phyloP scores from a whole-genome alignment of 2,329 filamentous ascomycete genomes.

The Didymella arachidicola region DNA sequence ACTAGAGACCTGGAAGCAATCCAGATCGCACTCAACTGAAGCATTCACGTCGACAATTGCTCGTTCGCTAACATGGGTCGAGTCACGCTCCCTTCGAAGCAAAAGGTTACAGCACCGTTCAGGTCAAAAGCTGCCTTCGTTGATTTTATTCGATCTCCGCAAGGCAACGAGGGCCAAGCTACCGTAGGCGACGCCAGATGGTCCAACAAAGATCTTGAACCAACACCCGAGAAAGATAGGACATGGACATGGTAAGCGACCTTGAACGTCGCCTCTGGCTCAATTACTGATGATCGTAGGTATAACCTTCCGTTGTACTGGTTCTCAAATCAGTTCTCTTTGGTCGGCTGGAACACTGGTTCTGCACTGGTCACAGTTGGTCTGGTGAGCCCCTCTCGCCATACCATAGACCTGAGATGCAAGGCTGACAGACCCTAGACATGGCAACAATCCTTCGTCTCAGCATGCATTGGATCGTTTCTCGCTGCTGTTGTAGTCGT shows the following conservation, averaged over 20 bases:
- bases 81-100: background rate
- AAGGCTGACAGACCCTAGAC: slow-evolving; percentile 23
- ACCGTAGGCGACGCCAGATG: slow-evolving; percentile 30
- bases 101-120: slow-evolving; percentile 22
- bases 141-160: slow-evolving; percentile 25
- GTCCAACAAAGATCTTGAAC: slow-evolving; percentile 39
- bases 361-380: slow-evolving; percentile 30
- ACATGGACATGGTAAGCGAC: slow-evolving; percentile 35
- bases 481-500: slow-evolving; percentile 34
- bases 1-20: background rate
- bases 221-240: slow-evolving; percentile 31
- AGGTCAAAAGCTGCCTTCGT: slow-evolving; percentile 33
- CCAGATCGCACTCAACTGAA: background rate
- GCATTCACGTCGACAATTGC: background rate
- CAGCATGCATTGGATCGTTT: slow-evolving; percentile 33
- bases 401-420: background rate
- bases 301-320: slow-evolving; percentile 37
- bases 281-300: slow-evolving; percentile 4
- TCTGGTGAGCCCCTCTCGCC: slow-evolving; percentile 13
- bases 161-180: slow-evolving; percentile 24
- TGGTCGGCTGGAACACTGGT: slow-evolving; percentile 33
- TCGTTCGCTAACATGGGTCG: background rate
- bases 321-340: slow-evolving; percentile 33
- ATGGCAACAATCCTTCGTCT: slow-evolving; percentile 37
- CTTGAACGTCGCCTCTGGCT: no score